A percentile compares a stretch with the other conserved stretches of the same genome.
phyloP scores from a whole-genome alignment of 257 asterid species.

The Mitragyna speciosa region DNA sequence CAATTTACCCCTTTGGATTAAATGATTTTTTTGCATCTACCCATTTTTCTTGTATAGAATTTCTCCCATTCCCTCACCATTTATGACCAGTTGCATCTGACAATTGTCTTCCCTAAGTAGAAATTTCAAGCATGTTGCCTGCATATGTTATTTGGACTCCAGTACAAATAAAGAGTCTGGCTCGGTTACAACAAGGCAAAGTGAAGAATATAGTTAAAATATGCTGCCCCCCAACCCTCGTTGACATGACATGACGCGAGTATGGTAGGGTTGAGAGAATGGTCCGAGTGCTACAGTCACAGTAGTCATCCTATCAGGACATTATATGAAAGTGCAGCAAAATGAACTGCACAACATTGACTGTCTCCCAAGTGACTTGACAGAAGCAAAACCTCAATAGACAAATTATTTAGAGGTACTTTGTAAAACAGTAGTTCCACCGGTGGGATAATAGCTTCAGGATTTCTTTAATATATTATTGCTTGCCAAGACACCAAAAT shows the following conservation, averaged over 20 bases:
- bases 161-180: too few relatives aligned
- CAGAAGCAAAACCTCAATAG: neutral
- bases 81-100: neutral
- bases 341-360: neutral
- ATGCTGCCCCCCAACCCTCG: too few relatives aligned
- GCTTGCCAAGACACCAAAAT: neutral
- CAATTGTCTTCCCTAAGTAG: neutral
- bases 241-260: too few relatives aligned
- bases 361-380: neutral
- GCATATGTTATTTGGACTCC: too few relatives aligned
- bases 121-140: neutral
- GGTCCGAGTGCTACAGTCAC: too few relatives aligned
- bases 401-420: neutral
- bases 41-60: neutral
- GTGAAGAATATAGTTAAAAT: too few relatives aligned
- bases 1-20: too few relatives aligned
- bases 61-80: neutral
- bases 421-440: neutral
- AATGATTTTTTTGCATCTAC: neutral
- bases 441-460: neutral
- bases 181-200: too few relatives aligned
- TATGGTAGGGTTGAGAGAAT: too few relatives aligned
- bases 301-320: neutral
- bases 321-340: neutral
- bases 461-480: neutral